Base-by-base conservation (phyloP, 768 basidiomycete genomes). In the Coprinopsis cinerea region DNA sequence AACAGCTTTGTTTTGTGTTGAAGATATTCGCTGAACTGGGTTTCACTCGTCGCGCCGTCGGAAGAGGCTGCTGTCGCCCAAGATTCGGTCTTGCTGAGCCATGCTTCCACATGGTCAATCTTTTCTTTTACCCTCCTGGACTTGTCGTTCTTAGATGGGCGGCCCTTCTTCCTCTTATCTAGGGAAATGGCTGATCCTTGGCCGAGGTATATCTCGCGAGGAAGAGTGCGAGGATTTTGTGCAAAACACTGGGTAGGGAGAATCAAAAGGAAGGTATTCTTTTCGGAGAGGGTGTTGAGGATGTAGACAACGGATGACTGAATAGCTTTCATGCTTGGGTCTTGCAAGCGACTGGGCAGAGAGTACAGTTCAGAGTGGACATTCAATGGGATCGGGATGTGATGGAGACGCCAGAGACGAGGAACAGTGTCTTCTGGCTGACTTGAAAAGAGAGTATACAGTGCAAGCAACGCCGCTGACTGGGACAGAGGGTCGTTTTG, bases 401-500 rank as follows among this genome's bases (percentile, higher is more conserved):
- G 74, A n/a, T 64, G 60, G n/a, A 78, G 55, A 20, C 61, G 56
- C 59, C 77, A 69, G 26, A 89, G 62, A 7, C 71, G 55, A 18
- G 83, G 82, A 2, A 72, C 67, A 2, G 78, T 72, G 9, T 68
- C 64, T 9, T 71, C 69, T 13, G 87, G 83, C 64, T 90, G 90
- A 9, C 85, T 82, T 49, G 66, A 69, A 59, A 79, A 80, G 55
- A 90, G 83, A 2, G 80, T 77, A 60, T 90, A 89, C 41, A 85
- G 60, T 3, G 74, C 82, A 59, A 89, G 88, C 20, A 90, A 60
- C 0, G 82, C 83, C 18, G 76, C 76, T 4, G 73, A 72, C 53
- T 81, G 75, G n/a, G 66, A 70, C 36, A 86, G 67, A 3, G 78
- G 78, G 6, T 75, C 62, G 57, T 81, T 76, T 1, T 69, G 3